These are phyloP conservation scores for Flagelloscypha sp. DNA, from an alignment of 768 basidiomycete genomes.

Conservation along the genomic window DNA sequence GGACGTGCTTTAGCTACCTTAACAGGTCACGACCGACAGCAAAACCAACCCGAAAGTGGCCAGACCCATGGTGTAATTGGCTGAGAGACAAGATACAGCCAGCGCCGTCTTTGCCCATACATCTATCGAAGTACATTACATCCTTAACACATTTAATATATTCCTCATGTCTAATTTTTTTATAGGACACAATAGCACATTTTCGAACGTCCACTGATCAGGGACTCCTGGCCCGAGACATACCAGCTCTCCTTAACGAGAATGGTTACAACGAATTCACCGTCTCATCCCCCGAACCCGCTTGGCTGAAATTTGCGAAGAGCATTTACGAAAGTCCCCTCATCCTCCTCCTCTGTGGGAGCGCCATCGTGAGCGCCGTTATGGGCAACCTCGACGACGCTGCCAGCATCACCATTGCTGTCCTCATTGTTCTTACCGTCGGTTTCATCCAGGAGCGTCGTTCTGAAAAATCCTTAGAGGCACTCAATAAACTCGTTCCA, in stretches of 20 bases:
- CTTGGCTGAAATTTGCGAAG: slow-evolving; percentile 83
- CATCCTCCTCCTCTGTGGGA: slow-evolving; percentile 83
- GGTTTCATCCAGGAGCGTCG: slow-evolving; percentile 94
- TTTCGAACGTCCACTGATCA: slow-evolving; percentile 54
- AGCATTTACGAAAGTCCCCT: slow-evolving; percentile 94
- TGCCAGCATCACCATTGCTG: slow-evolving; percentile 84
- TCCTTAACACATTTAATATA: slow-evolving; percentile 8
- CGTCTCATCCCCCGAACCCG: slow-evolving; percentile 72
- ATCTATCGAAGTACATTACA: slow-evolving; percentile 58
- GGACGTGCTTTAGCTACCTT: slow-evolving; percentile 32
- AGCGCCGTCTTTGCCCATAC: slow-evolving; percentile 63
- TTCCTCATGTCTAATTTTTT: slow-evolving; percentile 5
- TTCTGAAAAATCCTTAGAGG: slow-evolving; percentile 91
- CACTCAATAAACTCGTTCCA: slow-evolving; percentile 92
- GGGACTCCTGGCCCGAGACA: slow-evolving; percentile 57
- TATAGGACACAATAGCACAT: slow-evolving; percentile 65
- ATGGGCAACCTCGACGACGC: slow-evolving; percentile 98
- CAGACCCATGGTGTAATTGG: slow-evolving; percentile 29
- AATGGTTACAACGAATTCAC: slow-evolving; percentile 95
- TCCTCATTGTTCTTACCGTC: slow-evolving; percentile 89
- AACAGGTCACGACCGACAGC: slow-evolving; percentile 29
- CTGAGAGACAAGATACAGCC: slow-evolving; percentile 41
- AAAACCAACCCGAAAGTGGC: slow-evolving; percentile 26
- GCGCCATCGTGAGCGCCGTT: slow-evolving; percentile 78
- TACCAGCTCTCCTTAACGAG: slow-evolving; percentile 52